phyloP scores from a whole-genome alignment of 2,329 filamentous ascomycete species.

The Diaporthe australafricana region DNA sequence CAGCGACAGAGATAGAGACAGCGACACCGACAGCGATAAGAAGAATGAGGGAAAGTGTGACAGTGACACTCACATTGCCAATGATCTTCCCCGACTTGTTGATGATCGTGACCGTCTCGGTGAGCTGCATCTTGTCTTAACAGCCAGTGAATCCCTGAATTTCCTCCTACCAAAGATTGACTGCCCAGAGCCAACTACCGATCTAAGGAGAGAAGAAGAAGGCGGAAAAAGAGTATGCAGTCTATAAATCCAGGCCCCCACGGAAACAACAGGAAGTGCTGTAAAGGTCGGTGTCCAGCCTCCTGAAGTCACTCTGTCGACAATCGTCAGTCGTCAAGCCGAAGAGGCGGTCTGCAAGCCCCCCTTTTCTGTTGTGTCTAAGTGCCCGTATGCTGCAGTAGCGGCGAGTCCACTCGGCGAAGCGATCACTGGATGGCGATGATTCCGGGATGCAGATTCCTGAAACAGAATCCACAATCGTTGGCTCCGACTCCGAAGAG shows the following conservation, averaged over 20 bases:
- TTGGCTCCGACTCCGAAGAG: not conserved
- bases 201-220: not conserved
- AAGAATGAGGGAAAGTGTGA: not conserved
- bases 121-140: conserved; percentile 55
- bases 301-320: conserved; percentile 12
- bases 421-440: not conserved
- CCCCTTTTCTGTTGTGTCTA: conserved; percentile 5
- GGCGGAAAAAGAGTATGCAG: not conserved
- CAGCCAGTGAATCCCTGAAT: conserved; percentile 5
- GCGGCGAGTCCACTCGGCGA: conserved; percentile 4
- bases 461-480: conserved; percentile 17
- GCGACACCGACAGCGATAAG: conserved; percentile 38
- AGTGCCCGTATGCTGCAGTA: not conserved
- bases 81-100: conserved; percentile 93
- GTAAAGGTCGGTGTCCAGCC: not conserved
- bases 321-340: not conserved
- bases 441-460: not conserved
- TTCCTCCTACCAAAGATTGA: not conserved
- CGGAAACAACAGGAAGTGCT: not conserved
- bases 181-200: conserved; percentile 6
- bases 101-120: conserved; percentile 87
- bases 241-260: conserved; percentile 2
- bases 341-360: conserved; percentile 30
- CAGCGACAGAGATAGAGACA: not conserved
- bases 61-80: conserved; percentile 74